Evolutionary conservation across 2,329 filamentous ascomycete genomes (phyloP).

Genomic region (Cordyceps pruinosa): DNA sequence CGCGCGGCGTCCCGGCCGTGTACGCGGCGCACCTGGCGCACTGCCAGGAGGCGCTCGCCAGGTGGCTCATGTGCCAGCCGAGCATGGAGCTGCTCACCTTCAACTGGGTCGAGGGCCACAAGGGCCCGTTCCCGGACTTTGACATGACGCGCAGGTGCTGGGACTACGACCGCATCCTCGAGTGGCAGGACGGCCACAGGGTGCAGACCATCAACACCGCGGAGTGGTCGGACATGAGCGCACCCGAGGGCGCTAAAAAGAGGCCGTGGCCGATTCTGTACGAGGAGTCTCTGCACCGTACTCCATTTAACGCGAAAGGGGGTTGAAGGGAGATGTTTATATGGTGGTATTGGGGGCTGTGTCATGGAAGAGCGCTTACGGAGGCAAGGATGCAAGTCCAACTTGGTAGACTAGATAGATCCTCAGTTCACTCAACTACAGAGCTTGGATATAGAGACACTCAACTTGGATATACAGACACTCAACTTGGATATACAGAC

Average conservation of each 20-base stretch:
- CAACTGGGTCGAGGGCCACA: neutral
- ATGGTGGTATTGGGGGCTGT: no score
- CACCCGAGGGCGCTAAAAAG: neutral
- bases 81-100: conserved; percentile 5
- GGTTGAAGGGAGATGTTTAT: no score
- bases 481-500: no score
- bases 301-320: neutral
- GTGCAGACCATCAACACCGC: neutral
- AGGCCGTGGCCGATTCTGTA: neutral
- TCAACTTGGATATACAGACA: no score
- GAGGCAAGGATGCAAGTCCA: neutral
- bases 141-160: conserved; percentile 3
- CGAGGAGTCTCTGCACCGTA: neutral
- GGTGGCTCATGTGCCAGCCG: conserved; percentile 4
- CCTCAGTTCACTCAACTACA: no score
- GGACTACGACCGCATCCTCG: neutral
- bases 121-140: conserved; percentile 2
- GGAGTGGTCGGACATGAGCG: neutral
- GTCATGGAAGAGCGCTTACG: no score
- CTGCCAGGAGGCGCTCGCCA: conserved; percentile 3
- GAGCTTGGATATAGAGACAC: no score
- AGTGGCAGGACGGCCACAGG: neutral
- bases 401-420: no score
- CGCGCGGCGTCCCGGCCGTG: neutral
- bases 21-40: neutral